Evolutionary conservation across 108 stramenopile genomes (phyloP), one percentile per base, ranked within the genome.

Genomic region (Stephanodiscus minutulus): DNA sequence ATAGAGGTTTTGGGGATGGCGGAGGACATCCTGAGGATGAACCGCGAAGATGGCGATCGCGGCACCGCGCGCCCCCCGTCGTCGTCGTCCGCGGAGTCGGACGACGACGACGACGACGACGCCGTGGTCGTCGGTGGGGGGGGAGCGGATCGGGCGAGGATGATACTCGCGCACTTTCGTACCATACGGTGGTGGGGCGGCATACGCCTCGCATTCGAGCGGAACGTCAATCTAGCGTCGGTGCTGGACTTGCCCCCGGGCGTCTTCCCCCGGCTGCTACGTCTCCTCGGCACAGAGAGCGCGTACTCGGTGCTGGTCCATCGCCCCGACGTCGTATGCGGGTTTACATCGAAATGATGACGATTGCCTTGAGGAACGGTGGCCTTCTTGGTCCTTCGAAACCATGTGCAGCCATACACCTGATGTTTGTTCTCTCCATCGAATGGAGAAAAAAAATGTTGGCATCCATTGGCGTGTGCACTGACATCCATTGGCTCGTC

Each of bases 1-100:
- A 68, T 76, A 15, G 62, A 64, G 33, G 21, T 76, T 0, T 18
- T 76, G 58, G 68, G 55, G 27, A 54, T 64, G 75, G 59, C 64
- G 68, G 61, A 63, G 41, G 61, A 76, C 12, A 37, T 68, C 3
- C 63, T 76, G 48, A 33, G 36, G 25, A 18, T 68, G 10, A 61
- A 35, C 33, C 31, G 31, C 31, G 31, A 33, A 33, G 22, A 25
- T 55, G 21, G 8, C 9, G 71, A 52, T n/a, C n/a, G 44, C 41
- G 29, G 20, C n/a, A 52, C 8, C 15, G 35, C 35, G 35, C n/a
- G n/a, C n/a, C n/a, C n/a, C n/a, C 35, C 35, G 6, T 6, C 35
- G 7, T 8, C 39, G 11, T 39, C 39, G 5, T 39, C 39, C 39
- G 39, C 39, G n/a, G n/a, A n/a, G 39, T 4, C 7, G 39, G n/a